Conservation (phyloP, 225 moss, liverwort and hornwort genomes). For the Ulota crispa region DNA sequence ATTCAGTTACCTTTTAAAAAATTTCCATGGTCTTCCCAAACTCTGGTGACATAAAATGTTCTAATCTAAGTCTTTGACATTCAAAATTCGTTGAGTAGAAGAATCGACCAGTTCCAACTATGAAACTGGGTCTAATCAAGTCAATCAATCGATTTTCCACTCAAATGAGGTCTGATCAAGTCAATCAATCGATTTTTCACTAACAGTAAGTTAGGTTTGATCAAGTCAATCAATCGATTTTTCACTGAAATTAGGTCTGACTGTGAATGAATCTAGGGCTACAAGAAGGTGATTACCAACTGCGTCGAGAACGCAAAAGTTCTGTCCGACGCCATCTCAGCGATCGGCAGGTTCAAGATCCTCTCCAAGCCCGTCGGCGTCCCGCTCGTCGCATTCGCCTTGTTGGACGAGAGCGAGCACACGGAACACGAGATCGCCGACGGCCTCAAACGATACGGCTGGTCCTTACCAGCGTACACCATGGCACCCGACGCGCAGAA, state of each 20-base stretch:
- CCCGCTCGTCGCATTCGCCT: slow-evolving; percentile 70
- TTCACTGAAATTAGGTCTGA: not conserved
- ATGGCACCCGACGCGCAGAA: slow-evolving; percentile 81
- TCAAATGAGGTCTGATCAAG: not conserved
- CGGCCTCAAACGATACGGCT: slow-evolving; percentile 51
- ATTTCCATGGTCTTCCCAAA: no score
- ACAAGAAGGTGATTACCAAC: slow-evolving; percentile 66
- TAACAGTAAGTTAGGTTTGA: not conserved
- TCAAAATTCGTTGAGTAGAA: not conserved
- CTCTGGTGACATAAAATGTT: no score
- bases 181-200: not conserved
- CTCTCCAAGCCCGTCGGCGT: slow-evolving; percentile 71
- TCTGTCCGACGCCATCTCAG: slow-evolving; percentile 38
- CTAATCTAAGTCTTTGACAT: rapidly evolving
- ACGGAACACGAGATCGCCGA: slow-evolving; percentile 68
- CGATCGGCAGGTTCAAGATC: slow-evolving; percentile 59
- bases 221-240: not conserved
- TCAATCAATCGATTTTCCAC: not conserved
- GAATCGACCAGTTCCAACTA: no score
- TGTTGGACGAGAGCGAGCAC: slow-evolving; percentile 48
- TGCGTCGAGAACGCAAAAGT: slow-evolving; percentile 56
- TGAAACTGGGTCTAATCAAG: not conserved
- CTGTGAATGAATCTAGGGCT: slow-evolving; percentile 47
- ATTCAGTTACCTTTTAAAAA: not conserved
- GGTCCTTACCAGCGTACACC: slow-evolving; percentile 78